Percentiles rank a stretch among this genome's conserved stretches.
Evolutionary conservation across 352 stramenopile genomes (phyloP).

Genomic region (Phytophthora agathidicida): DNA sequence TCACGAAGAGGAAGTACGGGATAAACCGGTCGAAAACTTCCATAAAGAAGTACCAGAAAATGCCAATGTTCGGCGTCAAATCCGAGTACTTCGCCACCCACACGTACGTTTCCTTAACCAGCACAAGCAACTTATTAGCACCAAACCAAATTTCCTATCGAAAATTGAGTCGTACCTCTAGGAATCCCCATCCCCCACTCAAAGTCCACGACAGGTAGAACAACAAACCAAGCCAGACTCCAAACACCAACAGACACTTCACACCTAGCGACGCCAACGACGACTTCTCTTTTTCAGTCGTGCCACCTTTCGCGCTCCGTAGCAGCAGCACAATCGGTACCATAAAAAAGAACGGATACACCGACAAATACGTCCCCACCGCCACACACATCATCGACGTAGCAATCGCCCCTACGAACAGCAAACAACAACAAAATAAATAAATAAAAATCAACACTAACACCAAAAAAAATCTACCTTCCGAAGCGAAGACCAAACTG

Average conservation of each 20-base stretch:
- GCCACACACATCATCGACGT: conserved; percentile 60
- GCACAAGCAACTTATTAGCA: neutral
- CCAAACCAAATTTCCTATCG: neutral
- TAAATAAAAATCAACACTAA: neutral
- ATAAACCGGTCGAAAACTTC: conserved; percentile 89
- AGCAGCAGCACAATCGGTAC: conserved; percentile 62
- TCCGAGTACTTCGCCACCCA: conserved; percentile 84
- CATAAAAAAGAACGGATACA: conserved; percentile 76
- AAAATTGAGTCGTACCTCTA: conserved; percentile 42
- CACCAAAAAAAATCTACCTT: conserved; percentile 40
- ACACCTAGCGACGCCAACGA: conserved; percentile 20
- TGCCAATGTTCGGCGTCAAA: conserved; percentile 83
- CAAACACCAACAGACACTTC: conserved; percentile 18
- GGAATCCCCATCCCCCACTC: conserved; percentile 59
- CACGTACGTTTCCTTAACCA: conserved; percentile 73
- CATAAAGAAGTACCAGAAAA: conserved; percentile 92
- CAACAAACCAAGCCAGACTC: conserved; percentile 38
- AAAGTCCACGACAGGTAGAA: conserved; percentile 69
- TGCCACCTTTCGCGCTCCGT: conserved; percentile 24
- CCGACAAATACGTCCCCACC: conserved; percentile 66
- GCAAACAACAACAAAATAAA: conserved; percentile 5
- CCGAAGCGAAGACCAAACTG: conserved; percentile 70
- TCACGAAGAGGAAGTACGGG: conserved; percentile 81
- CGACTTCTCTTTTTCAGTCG: neutral
- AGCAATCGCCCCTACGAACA: conserved; percentile 40